Percentiles rank a stretch among this genome's conserved stretches.
phyloP scores from a whole-genome alignment of 306 rosid genomes.

The Prunus persica region Prunus_persica_NCBIv2 NC_034009.1:24680501-24681000 shows the following conservation, averaged over 20 bases:
- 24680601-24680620: constrained; percentile 8
- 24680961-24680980: not conserved
- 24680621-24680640: not conserved
- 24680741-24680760: constrained; percentile 30
- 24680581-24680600: constrained; percentile 32
- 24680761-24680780: constrained; percentile 30
- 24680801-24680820: constrained; percentile 20
- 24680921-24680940: not conserved
- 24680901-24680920: not conserved
- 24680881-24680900: not conserved
- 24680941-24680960: too few relatives aligned
- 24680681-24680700: constrained; percentile 24
- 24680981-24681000: not conserved
- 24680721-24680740: constrained; percentile 23
- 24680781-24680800: constrained; percentile 31
- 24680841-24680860: not conserved
- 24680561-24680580: constrained; percentile 35
- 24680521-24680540: too few relatives aligned
- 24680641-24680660: constrained; percentile 11
- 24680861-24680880: not conserved
- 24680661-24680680: constrained; percentile 25
- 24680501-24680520: too few relatives aligned
- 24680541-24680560: not conserved
- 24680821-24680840: constrained; percentile 21
- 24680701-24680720: constrained; percentile 32